Evolutionary conservation across 2,329 filamentous ascomycete genomes (phyloP).

Genomic region (Davidsoniella neocaledoniae): DNA sequence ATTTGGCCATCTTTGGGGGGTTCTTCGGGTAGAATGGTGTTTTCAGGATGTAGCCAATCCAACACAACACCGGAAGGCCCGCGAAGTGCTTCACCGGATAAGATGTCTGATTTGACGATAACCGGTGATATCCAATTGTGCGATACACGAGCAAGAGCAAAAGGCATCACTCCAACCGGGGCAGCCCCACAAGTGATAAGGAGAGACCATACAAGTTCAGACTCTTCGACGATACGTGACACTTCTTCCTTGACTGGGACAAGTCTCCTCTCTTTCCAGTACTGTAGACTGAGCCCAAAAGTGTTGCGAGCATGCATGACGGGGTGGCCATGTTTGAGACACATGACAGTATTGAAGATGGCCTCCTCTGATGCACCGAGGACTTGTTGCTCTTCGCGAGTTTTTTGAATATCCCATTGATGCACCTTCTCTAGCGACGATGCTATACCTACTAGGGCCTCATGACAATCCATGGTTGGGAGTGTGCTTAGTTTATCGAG

Average conservation of each 20-base stretch:
- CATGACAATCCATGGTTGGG: constrained; percentile 56
- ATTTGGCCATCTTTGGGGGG: constrained; percentile 23
- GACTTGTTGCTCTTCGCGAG: constrained; percentile 20
- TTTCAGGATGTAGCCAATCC: constrained; percentile 59
- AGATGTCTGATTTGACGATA: constrained; percentile 40
- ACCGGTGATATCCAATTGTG: constrained; percentile 55
- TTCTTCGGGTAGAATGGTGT: constrained; percentile 36
- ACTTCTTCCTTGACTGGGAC: constrained; percentile 24
- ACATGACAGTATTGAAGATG: constrained; percentile 42
- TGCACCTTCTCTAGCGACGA: constrained; percentile 53
- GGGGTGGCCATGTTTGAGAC: constrained; percentile 52
- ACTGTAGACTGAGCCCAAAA: constrained; percentile 57
- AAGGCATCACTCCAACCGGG: constrained; percentile 28
- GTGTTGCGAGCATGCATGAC: constrained; percentile 50
- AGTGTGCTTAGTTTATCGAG: constrained; percentile 56
- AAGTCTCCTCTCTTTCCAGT: constrained; percentile 52
- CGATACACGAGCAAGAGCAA: constrained; percentile 37
- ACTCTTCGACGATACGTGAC: constrained; percentile 23
- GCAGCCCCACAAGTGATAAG: constrained; percentile 46
- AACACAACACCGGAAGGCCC: constrained; percentile 26
- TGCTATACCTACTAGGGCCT: constrained; percentile 59
- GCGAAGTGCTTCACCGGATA: constrained; percentile 25
- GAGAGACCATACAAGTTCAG: constrained; percentile 45
- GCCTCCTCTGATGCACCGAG: constrained; percentile 24
- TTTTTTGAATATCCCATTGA: constrained; percentile 47